Evolutionary conservation across 2,329 filamentous ascomycete genomes (phyloP).

Genomic region (Penicillium olsonii): DNA sequence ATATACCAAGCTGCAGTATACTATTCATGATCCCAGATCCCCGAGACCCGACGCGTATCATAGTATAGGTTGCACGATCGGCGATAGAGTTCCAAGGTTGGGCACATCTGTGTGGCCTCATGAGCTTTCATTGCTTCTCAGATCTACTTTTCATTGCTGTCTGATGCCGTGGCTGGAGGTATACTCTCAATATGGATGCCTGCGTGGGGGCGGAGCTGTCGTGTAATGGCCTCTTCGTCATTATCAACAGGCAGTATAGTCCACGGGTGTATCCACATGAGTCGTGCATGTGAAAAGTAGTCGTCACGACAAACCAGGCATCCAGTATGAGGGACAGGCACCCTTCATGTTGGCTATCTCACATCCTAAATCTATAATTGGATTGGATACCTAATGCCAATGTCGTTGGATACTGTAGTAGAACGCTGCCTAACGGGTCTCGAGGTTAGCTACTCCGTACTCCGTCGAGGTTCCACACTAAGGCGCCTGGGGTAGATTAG

Average conservation of each 20-base stretch:
- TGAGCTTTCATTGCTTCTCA: too few relatives aligned
- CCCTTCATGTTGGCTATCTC: background rate
- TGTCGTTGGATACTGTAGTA: background rate
- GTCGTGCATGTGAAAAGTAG: too few relatives aligned
- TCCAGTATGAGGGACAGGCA: background rate
- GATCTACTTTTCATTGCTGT: too few relatives aligned
- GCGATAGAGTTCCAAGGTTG: too few relatives aligned
- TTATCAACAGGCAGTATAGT: background rate
- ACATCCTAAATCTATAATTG: background rate
- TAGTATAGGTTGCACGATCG: too few relatives aligned
- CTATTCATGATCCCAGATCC: too few relatives aligned
- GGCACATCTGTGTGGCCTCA: too few relatives aligned
- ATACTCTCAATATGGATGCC: background rate
- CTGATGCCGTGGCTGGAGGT: too few relatives aligned
- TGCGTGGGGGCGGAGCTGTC: background rate
- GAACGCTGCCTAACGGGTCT: background rate
- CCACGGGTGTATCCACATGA: background rate
- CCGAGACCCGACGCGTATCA: too few relatives aligned
- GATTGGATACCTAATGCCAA: background rate
- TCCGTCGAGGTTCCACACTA: background rate
- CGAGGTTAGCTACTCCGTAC: too few relatives aligned
- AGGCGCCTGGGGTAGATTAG: background rate
- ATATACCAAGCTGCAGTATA: too few relatives aligned
- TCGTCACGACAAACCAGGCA: background rate
- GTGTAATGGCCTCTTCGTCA: background rate